Evolutionary conservation across 1,284 basidiomycete species (phyloP).

Genomic region (Ganoderma sp.): DNA sequence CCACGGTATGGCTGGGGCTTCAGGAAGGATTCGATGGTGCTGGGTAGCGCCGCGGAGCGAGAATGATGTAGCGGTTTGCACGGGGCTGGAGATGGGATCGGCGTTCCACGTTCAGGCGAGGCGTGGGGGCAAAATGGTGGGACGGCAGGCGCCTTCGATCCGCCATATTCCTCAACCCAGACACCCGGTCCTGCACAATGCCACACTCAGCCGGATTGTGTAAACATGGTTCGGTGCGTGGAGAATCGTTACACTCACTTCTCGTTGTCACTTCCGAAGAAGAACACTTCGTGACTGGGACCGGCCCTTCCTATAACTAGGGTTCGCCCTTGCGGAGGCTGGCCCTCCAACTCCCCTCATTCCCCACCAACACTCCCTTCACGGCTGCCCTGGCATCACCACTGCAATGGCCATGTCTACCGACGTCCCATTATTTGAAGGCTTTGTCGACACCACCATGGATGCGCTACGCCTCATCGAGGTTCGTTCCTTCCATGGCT

Average conservation of each 20-base stretch:
- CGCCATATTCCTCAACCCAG: constrained; percentile 21
- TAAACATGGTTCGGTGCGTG: constrained; percentile 27
- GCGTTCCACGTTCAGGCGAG: constrained; percentile 2
- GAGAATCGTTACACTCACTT: constrained; percentile 30
- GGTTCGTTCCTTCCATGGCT: constrained; percentile 24
- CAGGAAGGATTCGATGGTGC: constrained; percentile 16
- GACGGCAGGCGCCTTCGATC: constrained; percentile 10
- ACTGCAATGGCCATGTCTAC: constrained; percentile 30
- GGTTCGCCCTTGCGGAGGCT: constrained; percentile 10
- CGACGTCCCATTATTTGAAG: constrained; percentile 51
- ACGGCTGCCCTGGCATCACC: constrained; percentile 2
- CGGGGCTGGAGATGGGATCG: constrained; percentile 21
- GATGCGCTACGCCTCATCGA: constrained; percentile 77
- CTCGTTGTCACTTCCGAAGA: constrained; percentile 30
- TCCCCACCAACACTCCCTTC: constrained; percentile 8
- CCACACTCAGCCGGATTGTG: constrained; percentile 25
- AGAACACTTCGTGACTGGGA: constrained; percentile 23
- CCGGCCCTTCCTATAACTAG: constrained; percentile 24
- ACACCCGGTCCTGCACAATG: constrained; percentile 20
- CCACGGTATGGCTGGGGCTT: constrained; percentile 20
- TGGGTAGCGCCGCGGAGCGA: constrained; percentile 27
- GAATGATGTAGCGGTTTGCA: constrained; percentile 10
- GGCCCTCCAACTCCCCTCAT: constrained; percentile 20
- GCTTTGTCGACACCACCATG: constrained; percentile 77
- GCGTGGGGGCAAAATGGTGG: constrained; percentile 5